Evolutionary conservation across 345 rosid genomes (phyloP), one percentile per base, ranked within the genome.

Genomic region (Dipteronia dyeriana): DNA sequence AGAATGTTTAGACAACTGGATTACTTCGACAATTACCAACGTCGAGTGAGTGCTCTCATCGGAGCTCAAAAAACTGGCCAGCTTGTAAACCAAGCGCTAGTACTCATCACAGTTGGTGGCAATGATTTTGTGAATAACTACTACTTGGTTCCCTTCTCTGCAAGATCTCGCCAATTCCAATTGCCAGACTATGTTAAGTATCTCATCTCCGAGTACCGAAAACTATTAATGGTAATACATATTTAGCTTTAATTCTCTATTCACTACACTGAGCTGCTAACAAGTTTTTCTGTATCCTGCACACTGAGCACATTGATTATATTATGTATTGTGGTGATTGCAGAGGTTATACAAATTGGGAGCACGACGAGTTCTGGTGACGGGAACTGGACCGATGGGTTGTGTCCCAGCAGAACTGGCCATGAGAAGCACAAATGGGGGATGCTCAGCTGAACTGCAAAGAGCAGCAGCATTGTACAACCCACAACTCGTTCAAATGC

Each of bases 71-170:
- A 79, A 63, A 69, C 96, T 60, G 80, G 47, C 38, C 65, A 68
- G 56, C 91, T 94, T 19, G 91, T 94, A 29, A 82, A 75, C 68
- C 78, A 74, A 69, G 88, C 91, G 6, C 79, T 89, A 3, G 84
- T 87, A 10, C 87, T 88, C 22, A 82, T 89, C 65, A 89, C 90
- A 0, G 87, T 84, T 0, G 92, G 94, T 2, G 94, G 92, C 45
- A 90, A 90, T 17, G 92, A 90, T 68, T 90, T 90, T 73, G 92
- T 90, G 19, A 90, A 90, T 67, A 90, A 88, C 75, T 90, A 88
- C 72, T 90, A 75, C 75, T 72, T 90, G 80, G 80, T 83, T 56
- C 92, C 89, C 6, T 56, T 13, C 75, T 88, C 90, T 9, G 85
- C 86, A 8, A 79, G 91, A 49, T 88, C 90, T 53, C 82, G 79